Conservation (phyloP, 352 stramenopile genomes). For the Phytophthora parvispora region DNA sequence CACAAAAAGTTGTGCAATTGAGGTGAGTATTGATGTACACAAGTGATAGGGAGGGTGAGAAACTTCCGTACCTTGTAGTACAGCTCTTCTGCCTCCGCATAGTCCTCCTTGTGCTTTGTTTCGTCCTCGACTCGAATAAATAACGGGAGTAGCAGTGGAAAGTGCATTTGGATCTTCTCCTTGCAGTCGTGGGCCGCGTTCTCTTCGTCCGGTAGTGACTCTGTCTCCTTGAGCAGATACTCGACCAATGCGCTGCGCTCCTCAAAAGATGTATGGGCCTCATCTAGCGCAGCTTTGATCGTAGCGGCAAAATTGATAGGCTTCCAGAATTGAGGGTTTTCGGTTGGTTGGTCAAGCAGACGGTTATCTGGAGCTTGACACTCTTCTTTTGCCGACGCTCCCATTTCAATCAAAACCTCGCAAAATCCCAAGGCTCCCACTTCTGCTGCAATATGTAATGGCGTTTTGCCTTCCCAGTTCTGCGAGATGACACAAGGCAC, state of each 20-base stretch:
- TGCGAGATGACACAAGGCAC: conserved; percentile 12
- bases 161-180: conserved; percentile 49
- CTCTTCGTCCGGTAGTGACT: conserved; percentile 48
- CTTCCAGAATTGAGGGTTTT: conserved; percentile 54
- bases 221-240: conserved; percentile 41
- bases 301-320: conserved; percentile 55
- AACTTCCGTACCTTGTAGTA: conserved; percentile 40
- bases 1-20: background rate
- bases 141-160: conserved; percentile 43
- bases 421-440: conserved; percentile 56
- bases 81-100: conserved; percentile 47
- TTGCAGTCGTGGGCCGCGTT: conserved; percentile 46
- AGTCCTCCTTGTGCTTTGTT: conserved; percentile 42
- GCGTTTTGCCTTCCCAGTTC: conserved; percentile 68
- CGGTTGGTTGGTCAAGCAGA: conserved; percentile 46
- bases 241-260: conserved; percentile 45
- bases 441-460: conserved; percentile 60
- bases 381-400: conserved; percentile 46
- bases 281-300: conserved; percentile 36
- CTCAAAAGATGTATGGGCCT: conserved; percentile 26
- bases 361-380: conserved; percentile 49
- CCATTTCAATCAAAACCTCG: conserved; percentile 49
- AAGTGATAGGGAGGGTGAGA: background rate
- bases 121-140: conserved; percentile 52
- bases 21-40: background rate